phyloP scores from a whole-genome alignment of 805 yeast genomes.

The Nakazawaea populi region DNA sequence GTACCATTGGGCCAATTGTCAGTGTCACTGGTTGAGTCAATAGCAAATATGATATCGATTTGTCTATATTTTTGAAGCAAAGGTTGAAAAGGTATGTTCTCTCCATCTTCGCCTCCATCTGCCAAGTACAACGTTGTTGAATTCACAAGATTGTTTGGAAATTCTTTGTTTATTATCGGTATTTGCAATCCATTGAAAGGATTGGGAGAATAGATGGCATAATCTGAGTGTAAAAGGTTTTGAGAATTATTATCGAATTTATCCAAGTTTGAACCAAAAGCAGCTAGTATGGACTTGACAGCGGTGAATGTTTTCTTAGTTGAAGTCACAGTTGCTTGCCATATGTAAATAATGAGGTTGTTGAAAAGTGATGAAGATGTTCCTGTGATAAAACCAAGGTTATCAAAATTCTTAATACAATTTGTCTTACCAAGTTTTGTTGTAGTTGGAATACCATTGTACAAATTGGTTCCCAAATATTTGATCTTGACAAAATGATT shows the following conservation, averaged over 20 bases:
- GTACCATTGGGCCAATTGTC: constrained; percentile 58
- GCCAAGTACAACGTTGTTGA: constrained; percentile 14
- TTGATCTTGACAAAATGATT: constrained; percentile 42
- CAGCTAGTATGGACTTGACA: constrained; percentile 27
- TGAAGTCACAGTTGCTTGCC: constrained; percentile 29
- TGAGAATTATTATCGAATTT: constrained; percentile 14
- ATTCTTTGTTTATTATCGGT: background rate
- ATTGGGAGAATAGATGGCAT: constrained; percentile 56
- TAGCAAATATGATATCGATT: constrained; percentile 33
- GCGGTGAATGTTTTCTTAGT: constrained; percentile 28
- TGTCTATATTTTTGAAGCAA: constrained; percentile 29
- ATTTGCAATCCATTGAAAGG: constrained; percentile 40
- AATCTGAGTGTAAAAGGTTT: constrained; percentile 38
- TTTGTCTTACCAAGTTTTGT: constrained; percentile 11
- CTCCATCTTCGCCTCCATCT: constrained; percentile 47
- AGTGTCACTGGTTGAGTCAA: constrained; percentile 44
- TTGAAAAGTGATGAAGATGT: constrained; percentile 63
- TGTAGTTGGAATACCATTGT: constrained; percentile 34
- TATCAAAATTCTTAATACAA: constrained; percentile 52
- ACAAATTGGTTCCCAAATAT: constrained; percentile 45
- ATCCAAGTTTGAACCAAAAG: constrained; percentile 37
- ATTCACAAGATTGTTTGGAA: constrained; percentile 16
- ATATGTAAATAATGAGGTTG: constrained; percentile 42
- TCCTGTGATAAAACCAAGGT: constrained; percentile 53
- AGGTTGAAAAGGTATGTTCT: constrained; percentile 42